Base-by-base conservation (phyloP, 176 grass and related monocot species). In the Oryza glaberrima region DNA sequence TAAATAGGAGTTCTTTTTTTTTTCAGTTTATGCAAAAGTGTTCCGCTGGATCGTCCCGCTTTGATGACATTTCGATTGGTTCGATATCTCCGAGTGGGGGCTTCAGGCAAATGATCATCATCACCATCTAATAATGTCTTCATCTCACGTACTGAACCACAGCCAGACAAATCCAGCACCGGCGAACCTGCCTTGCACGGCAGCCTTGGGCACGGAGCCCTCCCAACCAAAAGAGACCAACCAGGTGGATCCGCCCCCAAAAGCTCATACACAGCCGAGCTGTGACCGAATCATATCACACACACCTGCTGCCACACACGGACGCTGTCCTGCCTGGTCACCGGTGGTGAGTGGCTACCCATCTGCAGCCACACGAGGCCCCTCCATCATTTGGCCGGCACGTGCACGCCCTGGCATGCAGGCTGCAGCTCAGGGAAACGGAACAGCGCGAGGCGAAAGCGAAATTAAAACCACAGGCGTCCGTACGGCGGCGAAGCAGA, bases 251-350 rank as follows among this genome's bases (percentile, higher is more conserved):
- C 46, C 68, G 75, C 48, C 74, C 79, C 88, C 74, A 41, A 83
- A 90, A 90, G 84, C 75, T 34, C 11, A 11, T 81, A 86, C 88
- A 90, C 25, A 4, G 84, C 61, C 75, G 3, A 34, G 84, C 69
- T 86, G 84, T 86, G 74, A 49, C 20, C 47, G 84, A 86, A 86
- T 83, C 47, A 83, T 51, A 79, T 1, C 79, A 68, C 79, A 78
- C 79, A 68, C 79, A 78, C 88, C 82, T 49, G 87, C 66, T 44
- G 69, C 64, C 2, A 56, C 83, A n/a, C 52, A 40, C 69, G 6
- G 44, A 47, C 5, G 30, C 30, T 16, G 85, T 45, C 15, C 67
- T 32, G 7, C 56, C 11, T 17, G 28, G 11, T 36, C 4, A 36
- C 48, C 17, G 20, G n/a, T 16, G 65, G n/a, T 75, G 25, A 67